A percentile compares a stretch with the other conserved stretches of the same genome.
Evolutionary conservation across 495 filamentous ascomycete species (phyloP).

Genomic region (Aeminium ludgeri): DNA sequence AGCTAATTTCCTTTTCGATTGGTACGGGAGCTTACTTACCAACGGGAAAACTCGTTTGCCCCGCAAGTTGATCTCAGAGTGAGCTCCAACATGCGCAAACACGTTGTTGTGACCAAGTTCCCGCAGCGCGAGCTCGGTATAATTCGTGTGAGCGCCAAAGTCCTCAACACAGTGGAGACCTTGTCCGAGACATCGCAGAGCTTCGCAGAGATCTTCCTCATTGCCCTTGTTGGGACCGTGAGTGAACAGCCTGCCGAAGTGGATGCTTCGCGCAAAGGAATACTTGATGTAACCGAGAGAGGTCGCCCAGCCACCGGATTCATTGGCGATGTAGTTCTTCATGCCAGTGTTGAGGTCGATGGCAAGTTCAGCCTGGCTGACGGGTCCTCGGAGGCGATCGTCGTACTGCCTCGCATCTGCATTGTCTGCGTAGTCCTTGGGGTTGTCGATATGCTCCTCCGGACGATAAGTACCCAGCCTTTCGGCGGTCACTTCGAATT

Average conservation of each 20-base stretch:
- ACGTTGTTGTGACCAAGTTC: conserved; percentile 71
- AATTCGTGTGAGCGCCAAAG: conserved; percentile 91
- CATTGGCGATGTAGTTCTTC: conserved; percentile 99
- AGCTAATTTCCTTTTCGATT: no score
- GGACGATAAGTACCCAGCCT: conserved; percentile 82
- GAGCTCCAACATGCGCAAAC: conserved; percentile 69
- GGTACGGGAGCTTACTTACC: conserved; percentile 24
- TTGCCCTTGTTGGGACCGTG: conserved; percentile 51
- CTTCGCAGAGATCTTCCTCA: conserved; percentile 79
- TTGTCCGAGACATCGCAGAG: conserved; percentile 75
- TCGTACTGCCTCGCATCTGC: conserved; percentile 74
- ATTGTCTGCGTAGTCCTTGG: conserved; percentile 80
- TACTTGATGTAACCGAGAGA: conserved; percentile 78
- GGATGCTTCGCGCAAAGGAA: conserved; percentile 69
- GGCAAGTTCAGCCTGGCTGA: conserved; percentile 58
- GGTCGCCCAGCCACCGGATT: conserved; percentile 67
- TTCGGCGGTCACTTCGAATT: conserved; percentile 91
- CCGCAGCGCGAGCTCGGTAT: conserved; percentile 70
- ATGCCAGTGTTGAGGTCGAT: conserved; percentile 71
- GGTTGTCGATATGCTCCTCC: conserved; percentile 77
- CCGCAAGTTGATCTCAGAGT: conserved; percentile 52
- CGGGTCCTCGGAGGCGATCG: conserved; percentile 59
- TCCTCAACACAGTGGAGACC: conserved; percentile 88
- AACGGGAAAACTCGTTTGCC: conserved; percentile 69
- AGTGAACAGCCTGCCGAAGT: conserved; percentile 76